Percentiles rank a stretch among this genome's conserved stretches.
Conservation (phyloP, 441 rosid genomes). For the Syzygium syzygioides region DNA sequence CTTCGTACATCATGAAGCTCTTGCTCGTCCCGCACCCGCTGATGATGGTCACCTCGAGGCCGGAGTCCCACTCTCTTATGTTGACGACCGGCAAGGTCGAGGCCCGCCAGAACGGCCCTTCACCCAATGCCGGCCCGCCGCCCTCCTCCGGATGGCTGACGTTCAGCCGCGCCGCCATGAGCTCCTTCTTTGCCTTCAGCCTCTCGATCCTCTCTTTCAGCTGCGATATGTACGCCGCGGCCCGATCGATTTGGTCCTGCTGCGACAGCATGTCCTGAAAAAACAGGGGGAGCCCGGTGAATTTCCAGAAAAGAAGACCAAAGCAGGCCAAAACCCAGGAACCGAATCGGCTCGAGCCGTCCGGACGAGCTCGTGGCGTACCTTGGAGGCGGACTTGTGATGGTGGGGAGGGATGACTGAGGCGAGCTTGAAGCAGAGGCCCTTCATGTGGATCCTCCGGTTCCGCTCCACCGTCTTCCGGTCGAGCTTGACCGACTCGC, state of each 20-base stretch:
- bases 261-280: conserved; percentile 36
- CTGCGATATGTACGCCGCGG: conserved; percentile 36
- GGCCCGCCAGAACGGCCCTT: background rate
- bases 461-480: conserved; percentile 50
- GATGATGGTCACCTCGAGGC: conserved; percentile 35
- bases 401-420: conserved; percentile 38
- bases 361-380: background rate
- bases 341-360: background rate
- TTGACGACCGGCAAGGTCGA: conserved; percentile 26
- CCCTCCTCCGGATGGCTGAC: background rate
- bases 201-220: conserved; percentile 32
- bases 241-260: conserved; percentile 39
- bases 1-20: conserved; percentile 36
- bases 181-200: conserved; percentile 32
- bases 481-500: conserved; percentile 25
- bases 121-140: background rate
- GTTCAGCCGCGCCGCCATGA: background rate
- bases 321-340: background rate
- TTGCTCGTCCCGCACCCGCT: conserved; percentile 22
- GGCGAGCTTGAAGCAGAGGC: conserved; percentile 43
- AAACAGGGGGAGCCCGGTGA: background rate
- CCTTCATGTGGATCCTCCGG: conserved; percentile 57
- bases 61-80: conserved; percentile 32
- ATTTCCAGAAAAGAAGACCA: background rate
- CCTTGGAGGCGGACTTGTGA: background rate